Percentiles rank a stretch among this genome's conserved stretches.
Conservation (phyloP, 306 rosid genomes). For the Sesbania bispinosa region DNA sequence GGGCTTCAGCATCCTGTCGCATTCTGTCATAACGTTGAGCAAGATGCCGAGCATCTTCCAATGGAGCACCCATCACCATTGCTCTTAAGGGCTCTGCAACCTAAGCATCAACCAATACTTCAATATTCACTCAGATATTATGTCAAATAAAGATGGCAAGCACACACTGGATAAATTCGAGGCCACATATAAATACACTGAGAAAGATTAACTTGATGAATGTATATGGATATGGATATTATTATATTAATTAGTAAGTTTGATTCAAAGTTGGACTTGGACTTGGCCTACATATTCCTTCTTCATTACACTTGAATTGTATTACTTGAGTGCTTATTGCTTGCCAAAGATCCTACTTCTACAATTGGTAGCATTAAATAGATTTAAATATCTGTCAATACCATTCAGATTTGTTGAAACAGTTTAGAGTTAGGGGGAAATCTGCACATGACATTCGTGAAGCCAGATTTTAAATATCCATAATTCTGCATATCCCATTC, state of each 20-base stretch:
- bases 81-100: slow-evolving; percentile 95
- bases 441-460: not conserved
- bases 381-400: not conserved
- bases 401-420: not conserved
- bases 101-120: slow-evolving; percentile 41
- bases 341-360: no score
- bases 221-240: not conserved
- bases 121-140: slow-evolving; percentile 3
- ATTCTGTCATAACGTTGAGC: slow-evolving; percentile 94
- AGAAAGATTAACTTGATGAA: slow-evolving; percentile 4
- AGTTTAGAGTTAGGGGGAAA: not conserved
- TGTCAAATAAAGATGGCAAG: slow-evolving; percentile 13
- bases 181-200: slow-evolving; percentile 7
- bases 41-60: slow-evolving; percentile 95
- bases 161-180: not conserved
- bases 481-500: slow-evolving; percentile 1
- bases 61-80: slow-evolving; percentile 90
- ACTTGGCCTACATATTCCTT: slow-evolving; percentile 5
- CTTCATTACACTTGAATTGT: no score
- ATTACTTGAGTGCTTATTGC: no score
- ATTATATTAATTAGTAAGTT: not conserved
- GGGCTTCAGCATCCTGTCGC: slow-evolving; percentile 95
- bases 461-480: not conserved
- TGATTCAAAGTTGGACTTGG: not conserved
- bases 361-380: no score